These are phyloP conservation scores for Lentinus tigrinus DNA, from an alignment of 768 basidiomycete genomes.

Conservation along the genomic window DNA sequence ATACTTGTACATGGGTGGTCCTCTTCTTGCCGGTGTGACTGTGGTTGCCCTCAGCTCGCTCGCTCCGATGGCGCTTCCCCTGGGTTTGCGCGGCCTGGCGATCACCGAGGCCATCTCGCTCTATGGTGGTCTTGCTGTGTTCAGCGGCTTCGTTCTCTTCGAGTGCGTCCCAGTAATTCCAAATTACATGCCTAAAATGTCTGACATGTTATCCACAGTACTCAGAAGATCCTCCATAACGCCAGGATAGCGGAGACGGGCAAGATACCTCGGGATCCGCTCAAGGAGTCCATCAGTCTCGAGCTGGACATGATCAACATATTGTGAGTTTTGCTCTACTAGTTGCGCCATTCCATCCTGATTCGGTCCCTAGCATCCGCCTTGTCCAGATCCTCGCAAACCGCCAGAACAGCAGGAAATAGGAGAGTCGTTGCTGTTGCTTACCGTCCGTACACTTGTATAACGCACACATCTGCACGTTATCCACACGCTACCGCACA, in stretches of 20 bases:
- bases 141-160: slow-evolving; percentile 82
- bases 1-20: slow-evolving; percentile 84
- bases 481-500: neutral
- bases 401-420: slow-evolving; percentile 59
- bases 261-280: slow-evolving; percentile 63
- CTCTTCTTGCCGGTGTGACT: slow-evolving; percentile 84
- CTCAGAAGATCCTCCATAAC: slow-evolving; percentile 80
- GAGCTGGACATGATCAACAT: slow-evolving; percentile 91
- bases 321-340: slow-evolving; percentile 65
- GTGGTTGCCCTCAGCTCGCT: slow-evolving; percentile 85
- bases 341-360: neutral
- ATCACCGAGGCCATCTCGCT: slow-evolving; percentile 75
- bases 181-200: neutral
- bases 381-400: slow-evolving; percentile 77
- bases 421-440: slow-evolving; percentile 5
- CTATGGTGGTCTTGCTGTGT: slow-evolving; percentile 88
- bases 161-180: slow-evolving; percentile 50
- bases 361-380: slow-evolving; percentile 52
- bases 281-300: slow-evolving; percentile 74
- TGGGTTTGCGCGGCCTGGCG: slow-evolving; percentile 75
- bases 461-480: neutral
- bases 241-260: slow-evolving; percentile 74
- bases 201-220: slow-evolving; percentile 40
- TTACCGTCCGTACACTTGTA: neutral
- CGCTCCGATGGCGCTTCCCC: slow-evolving; percentile 86